A percentile compares a stretch with the other conserved stretches of the same genome.
Conservation (phyloP, 2,329 filamentous ascomycete genomes). For the Helotiales sp. region DNA sequence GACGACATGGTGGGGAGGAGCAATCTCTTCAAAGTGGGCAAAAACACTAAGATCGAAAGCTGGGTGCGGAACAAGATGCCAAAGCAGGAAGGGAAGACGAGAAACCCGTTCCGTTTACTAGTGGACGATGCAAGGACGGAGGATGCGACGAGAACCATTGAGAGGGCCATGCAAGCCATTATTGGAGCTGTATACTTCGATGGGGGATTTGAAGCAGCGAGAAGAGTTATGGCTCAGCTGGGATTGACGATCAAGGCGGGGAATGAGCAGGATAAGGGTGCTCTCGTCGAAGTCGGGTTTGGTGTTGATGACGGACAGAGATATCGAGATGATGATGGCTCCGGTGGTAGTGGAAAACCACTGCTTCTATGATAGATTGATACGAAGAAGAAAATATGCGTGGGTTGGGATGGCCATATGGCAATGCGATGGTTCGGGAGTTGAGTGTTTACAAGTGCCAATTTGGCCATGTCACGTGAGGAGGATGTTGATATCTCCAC, state of each 20-base stretch:
- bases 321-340: constrained; percentile 3
- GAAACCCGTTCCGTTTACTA: constrained; percentile 18
- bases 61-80: constrained; percentile 22
- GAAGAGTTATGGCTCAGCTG: constrained; percentile 28
- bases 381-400: not conserved
- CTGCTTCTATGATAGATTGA: not conserved
- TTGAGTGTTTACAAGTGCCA: not conserved
- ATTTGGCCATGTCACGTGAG: not conserved
- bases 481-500: too few species aligned
- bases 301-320: not conserved
- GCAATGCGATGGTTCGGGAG: not conserved
- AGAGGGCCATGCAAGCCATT: constrained; percentile 33
- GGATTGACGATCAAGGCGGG: constrained; percentile 17
- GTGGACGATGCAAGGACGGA: constrained; percentile 29
- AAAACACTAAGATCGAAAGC: constrained; percentile 24
- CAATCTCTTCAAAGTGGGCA: constrained; percentile 21
- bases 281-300: not conserved
- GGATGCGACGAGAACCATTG: constrained; percentile 21
- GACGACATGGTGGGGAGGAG: constrained; percentile 6
- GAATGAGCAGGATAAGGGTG: constrained; percentile 5
- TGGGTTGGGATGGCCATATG: not conserved
- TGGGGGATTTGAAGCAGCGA: constrained; percentile 31
- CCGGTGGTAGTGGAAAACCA: not conserved
- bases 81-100: constrained; percentile 12
- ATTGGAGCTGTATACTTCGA: constrained; percentile 37